Evolutionary conservation across 73 alveolate species (phyloP), one percentile per base, ranked within the genome.

Genomic region (Paramecium bursaria): DNA sequence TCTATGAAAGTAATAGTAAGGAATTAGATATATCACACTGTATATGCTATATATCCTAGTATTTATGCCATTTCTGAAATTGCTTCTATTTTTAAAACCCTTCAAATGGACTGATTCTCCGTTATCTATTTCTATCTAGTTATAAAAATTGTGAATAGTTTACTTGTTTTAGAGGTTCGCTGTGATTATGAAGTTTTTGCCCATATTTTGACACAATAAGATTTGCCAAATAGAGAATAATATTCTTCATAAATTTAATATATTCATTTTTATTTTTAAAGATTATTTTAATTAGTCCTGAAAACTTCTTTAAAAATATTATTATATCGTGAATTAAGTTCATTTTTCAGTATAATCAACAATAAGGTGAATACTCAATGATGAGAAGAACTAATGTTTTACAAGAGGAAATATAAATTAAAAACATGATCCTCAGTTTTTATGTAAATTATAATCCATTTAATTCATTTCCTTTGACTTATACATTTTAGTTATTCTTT

Each of bases 71-170:
- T 67, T 67, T 9, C 19, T 30, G 33, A 25, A 26, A 11, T 39
- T 7, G 33, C 21, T 67, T 42, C 44, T 35, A 67, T 67, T n/a
- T 35, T n/a, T n/a, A n/a, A n/a, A n/a, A n/a, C 82, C 82, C 44
- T 57, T 67, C 9, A 39, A 25, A 67, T 67, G 33, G 33, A 67
- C 55, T 10, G 60, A n/a, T 47, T 67, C 82, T 21, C 82, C 82
- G 44, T 67, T 67, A 39, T 67, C 82, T 47, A 67, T 17, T 13
- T 25, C 82, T 21, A 67, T 67, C 82, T 67, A 39, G 1, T 15
- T 25, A 3, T 21, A 14, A 11, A 5, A 19, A 39, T 7, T 39
- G 33, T 47, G 44, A 39, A 33, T 35, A 53, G 11, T 5, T 7
- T 67, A 39, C 55, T 19, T 19, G 17, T 22, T 25, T 10, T 67